phyloP scores from a whole-genome alignment of 345 rosid species.

The Hirschfeldia incana region DNA sequence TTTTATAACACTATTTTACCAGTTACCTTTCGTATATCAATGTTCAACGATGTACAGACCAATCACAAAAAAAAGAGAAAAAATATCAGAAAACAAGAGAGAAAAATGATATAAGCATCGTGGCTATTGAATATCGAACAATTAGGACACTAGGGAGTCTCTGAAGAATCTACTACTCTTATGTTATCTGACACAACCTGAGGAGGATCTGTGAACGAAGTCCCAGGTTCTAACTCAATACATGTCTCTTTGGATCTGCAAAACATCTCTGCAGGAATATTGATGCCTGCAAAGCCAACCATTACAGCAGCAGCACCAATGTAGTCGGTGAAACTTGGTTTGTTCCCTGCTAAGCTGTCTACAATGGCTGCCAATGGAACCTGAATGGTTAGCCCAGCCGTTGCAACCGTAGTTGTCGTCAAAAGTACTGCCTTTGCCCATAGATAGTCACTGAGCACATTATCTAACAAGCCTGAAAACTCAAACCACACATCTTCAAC shows the following conservation, averaged over 20 bases:
- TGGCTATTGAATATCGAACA: not conserved
- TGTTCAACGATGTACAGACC: not conserved
- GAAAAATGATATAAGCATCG: not conserved
- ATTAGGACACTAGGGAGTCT: not conserved
- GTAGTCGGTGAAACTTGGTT: constrained; percentile 66
- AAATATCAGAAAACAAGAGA: not conserved
- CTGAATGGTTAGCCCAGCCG: constrained; percentile 93
- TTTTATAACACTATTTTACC: not conserved
- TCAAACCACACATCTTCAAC: not conserved
- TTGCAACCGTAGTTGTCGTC: constrained; percentile 97
- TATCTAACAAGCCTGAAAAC: constrained; percentile 77
- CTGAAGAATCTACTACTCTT: constrained; percentile 10
- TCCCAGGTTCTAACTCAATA: constrained; percentile 44
- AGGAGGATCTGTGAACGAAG: constrained; percentile 28
- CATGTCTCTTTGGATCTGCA: constrained; percentile 47
- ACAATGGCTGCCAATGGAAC: constrained; percentile 94
- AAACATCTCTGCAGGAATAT: constrained; percentile 62
- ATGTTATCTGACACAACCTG: constrained; percentile 16
- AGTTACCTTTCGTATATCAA: not conserved
- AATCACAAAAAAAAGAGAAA: not conserved
- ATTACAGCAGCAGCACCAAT: constrained; percentile 87
- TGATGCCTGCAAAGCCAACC: constrained; percentile 90
- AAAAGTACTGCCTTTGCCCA: constrained; percentile 97
- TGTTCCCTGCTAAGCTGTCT: constrained; percentile 68
- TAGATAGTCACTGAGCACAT: constrained; percentile 88